Conservation (phyloP, 1,284 basidiomycete species). For the Serendipita sp. region DNA sequence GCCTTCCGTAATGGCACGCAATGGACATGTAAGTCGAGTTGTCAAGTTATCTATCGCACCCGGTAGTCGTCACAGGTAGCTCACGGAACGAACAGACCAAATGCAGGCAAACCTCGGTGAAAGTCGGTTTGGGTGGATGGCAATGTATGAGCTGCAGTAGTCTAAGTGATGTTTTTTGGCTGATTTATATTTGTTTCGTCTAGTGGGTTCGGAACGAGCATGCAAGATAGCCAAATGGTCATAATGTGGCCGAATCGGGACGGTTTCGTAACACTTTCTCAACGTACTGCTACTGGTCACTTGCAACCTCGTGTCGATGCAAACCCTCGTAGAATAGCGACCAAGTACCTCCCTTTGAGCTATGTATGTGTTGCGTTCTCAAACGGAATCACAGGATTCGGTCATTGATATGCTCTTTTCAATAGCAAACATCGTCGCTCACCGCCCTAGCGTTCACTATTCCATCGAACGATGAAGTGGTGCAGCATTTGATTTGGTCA, state of each 20-base stretch:
- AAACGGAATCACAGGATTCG: neutral
- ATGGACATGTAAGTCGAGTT: slow-evolving; percentile 4
- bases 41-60: neutral
- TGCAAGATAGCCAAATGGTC: slow-evolving; percentile 23
- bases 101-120: slow-evolving; percentile 2
- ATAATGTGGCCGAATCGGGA: slow-evolving; percentile 28
- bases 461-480: slow-evolving; percentile 22
- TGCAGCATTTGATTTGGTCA: slow-evolving; percentile 35
- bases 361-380: neutral
- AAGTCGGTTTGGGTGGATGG: neutral
- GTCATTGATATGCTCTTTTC: neutral
- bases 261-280: slow-evolving; percentile 25
- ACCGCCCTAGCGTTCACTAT: neutral
- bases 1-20: slow-evolving; percentile 4
- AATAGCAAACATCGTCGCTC: neutral
- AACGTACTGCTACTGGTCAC: slow-evolving; percentile 20
- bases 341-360: slow-evolving; percentile 5
- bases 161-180: neutral
- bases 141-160: neutral
- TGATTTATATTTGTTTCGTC: neutral
- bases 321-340: slow-evolving; percentile 19
- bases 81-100: neutral
- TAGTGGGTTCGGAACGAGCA: slow-evolving; percentile 22
- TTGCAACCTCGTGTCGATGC: slow-evolving; percentile 18
- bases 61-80: neutral